These are phyloP conservation scores for Cryphonectria parasitica DNA, from an alignment of 2,329 filamentous ascomycete genomes.

Conservation along the genomic window DNA sequence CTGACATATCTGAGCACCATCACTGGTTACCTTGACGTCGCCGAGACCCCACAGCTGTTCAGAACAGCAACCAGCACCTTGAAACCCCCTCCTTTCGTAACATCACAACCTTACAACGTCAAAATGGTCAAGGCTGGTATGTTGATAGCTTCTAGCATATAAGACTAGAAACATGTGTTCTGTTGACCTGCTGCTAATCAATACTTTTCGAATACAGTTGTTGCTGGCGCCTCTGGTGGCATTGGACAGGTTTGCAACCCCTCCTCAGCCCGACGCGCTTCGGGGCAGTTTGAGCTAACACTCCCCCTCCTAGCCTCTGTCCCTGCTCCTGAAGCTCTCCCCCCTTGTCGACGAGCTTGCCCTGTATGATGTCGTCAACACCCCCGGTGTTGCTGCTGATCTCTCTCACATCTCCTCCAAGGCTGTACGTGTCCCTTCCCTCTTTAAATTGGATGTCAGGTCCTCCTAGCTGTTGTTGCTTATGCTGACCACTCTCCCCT, in stretches of 20 bases:
- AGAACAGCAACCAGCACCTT: background rate
- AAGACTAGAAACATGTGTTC: constrained; percentile 19
- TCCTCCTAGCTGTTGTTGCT: background rate
- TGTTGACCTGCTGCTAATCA: constrained; percentile 25
- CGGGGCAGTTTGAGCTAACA: constrained; percentile 16
- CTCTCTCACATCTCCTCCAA: constrained; percentile 95
- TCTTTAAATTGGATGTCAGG: constrained; percentile 6
- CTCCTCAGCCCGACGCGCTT: constrained; percentile 2
- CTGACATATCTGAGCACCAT: constrained; percentile 20
- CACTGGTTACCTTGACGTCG: constrained; percentile 19
- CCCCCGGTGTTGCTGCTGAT: constrained; percentile 92
- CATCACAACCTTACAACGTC: constrained; percentile 28
- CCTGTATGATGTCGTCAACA: constrained; percentile 99
- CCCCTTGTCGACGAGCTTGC: constrained; percentile 89
- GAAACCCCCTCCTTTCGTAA: constrained; percentile 35
- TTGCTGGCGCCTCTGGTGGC: constrained; percentile 96
- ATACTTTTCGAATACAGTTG: constrained; percentile 52
- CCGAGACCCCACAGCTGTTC: constrained; percentile 27
- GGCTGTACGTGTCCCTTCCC: constrained; percentile 59
- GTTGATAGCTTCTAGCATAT: constrained; percentile 23
- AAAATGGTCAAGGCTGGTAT: constrained; percentile 47
- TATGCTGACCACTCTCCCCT: constrained; percentile 19
- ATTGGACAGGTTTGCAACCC: constrained; percentile 82
- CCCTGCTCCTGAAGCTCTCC: constrained; percentile 90
- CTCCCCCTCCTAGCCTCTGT: constrained; percentile 72